Evolutionary conservation across 2,329 filamentous ascomycete genomes (phyloP), one percentile per base, ranked within the genome.

Genomic region (Samsoniella hepiali): DNA sequence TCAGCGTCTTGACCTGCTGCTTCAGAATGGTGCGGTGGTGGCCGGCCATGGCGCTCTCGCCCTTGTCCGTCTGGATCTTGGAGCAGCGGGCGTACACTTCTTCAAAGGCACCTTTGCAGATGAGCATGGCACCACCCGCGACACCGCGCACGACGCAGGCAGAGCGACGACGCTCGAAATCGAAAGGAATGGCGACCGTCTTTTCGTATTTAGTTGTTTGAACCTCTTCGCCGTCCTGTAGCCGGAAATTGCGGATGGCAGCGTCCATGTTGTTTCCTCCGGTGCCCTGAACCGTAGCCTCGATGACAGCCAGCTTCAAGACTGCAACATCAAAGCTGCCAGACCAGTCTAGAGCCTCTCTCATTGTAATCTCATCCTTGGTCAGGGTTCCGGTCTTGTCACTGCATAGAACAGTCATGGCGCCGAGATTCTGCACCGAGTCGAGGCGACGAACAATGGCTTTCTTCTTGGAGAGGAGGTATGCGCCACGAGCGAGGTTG

Each of bases 391-490:
- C 71, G 1, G 71, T 73, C 68, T 73, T 73, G 51, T 73, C 71
- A 55, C 71, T 72, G 63, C 71, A 73, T 1, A 73, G 65, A 10
- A 73, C 64, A 5, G 69, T 68, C 69, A 73, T 73, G 34, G 71
- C 71, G 13, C 71, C 71, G 1, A 73, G 59, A 42, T 72, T 71
- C 60, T 73, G 71, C 10, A 73, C 69, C 10, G 69, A 70, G 64
- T 73, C 69, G 38, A 72, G 72, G 63, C 78, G 68, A 64, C 71
- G 70, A 55, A 74, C 73, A 58, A 79, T 70, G 42, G 73, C 71
- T 68, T 75, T 73, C 68, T 76, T 74, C 65, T 70, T 71, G 51
- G 71, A 72, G 1, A 73, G 45, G 1, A 70, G 57, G 15, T 68
- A 68, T 27, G 70, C 70, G 9, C 70, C 69, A 13, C 69, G 69